phyloP scores from a whole-genome alignment of 2,329 filamentous ascomycete genomes.

The Trichoderma koningiopsis region DNA sequence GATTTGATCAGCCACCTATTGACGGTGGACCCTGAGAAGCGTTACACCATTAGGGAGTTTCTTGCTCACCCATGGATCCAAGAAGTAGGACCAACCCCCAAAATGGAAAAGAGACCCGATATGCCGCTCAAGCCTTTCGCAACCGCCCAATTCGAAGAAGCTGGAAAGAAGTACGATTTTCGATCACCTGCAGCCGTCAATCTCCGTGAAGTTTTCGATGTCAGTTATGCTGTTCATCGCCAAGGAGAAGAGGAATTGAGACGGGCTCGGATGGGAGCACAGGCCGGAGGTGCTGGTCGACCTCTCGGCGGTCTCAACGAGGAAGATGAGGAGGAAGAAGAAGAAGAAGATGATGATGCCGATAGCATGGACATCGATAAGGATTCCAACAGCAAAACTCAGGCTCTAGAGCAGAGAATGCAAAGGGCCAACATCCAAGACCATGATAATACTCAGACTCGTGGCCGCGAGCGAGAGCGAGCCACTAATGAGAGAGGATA shows the following conservation, averaged over 20 bases:
- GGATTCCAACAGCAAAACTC: conserved; percentile 52
- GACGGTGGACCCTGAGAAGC: conserved; percentile 91
- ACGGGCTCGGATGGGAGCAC: conserved; percentile 78
- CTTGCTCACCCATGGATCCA: conserved; percentile 93
- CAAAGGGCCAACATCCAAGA: conserved; percentile 75
- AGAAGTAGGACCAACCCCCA: conserved; percentile 59
- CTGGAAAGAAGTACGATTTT: conserved; percentile 82
- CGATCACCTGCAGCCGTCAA: conserved; percentile 93
- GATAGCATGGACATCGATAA: conserved; percentile 35
- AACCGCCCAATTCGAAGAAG: conserved; percentile 53
- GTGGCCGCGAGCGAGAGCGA: conserved; percentile 41
- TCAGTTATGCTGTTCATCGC: conserved; percentile 94
- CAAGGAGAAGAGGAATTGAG: conserved; percentile 96
- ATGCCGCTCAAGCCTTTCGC: conserved; percentile 57
- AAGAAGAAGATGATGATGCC: conserved; percentile 65
- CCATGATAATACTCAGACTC: conserved; percentile 37
- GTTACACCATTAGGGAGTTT: conserved; percentile 92
- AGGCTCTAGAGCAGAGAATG: conserved; percentile 83
- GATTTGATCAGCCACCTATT: conserved; percentile 92
- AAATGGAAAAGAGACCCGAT: conserved; percentile 61
- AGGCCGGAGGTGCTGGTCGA: conserved; percentile 63
- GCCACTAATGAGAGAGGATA: conserved; percentile 66
- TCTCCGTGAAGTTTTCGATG: conserved; percentile 94
- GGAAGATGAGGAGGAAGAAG: conserved; percentile 60
- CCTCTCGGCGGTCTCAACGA: conserved; percentile 68